These are phyloP conservation scores for Serpula lacrymans DNA, from an alignment of 768 basidiomycete species.

Conservation along the genomic window DNA sequence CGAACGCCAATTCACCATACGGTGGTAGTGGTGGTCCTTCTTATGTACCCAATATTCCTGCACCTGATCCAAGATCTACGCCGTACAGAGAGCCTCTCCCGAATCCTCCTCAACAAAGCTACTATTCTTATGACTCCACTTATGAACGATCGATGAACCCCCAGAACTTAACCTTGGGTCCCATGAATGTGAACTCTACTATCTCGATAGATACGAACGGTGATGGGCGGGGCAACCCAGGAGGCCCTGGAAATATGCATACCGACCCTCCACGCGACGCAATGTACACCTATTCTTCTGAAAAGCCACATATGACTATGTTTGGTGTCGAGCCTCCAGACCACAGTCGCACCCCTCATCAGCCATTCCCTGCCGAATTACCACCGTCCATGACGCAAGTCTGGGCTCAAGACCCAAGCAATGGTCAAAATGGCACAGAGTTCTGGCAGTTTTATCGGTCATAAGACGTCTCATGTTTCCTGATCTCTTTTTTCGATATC, in stretches of 20 bases:
- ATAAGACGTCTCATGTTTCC: too few relatives aligned
- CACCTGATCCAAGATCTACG: conserved; percentile 18
- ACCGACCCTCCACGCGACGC: conserved; percentile 15
- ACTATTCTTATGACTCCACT: conserved; percentile 19
- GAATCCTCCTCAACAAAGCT: conserved; percentile 11
- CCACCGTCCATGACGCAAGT: conserved; percentile 9
- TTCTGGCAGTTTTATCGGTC: too few relatives aligned
- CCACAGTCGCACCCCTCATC: conserved; percentile 15
- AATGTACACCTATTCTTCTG: conserved; percentile 16
- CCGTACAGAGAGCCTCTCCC: conserved; percentile 18
- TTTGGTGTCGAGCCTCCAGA: conserved; percentile 17
- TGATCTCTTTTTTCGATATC: too few relatives aligned
- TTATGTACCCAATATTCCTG: conserved; percentile 6
- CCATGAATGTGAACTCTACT: conserved; percentile 4
- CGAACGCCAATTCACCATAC: conserved; percentile 9
- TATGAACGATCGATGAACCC: conserved; percentile 1
- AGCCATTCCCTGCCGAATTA: conserved; percentile 17
- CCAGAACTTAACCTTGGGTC: conserved; percentile 18
- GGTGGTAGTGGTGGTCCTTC: conserved; percentile 6
- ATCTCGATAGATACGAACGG: conserved; percentile 9
- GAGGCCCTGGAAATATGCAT: conserved; percentile 14
- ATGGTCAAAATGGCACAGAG: conserved; percentile 13
- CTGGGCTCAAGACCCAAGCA: conserved; percentile 17
- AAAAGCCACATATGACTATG: conserved; percentile 21
- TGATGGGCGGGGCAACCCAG: conserved; percentile 13